phyloP scores from a whole-genome alignment of 2,329 filamentous ascomycete species.

The Colletotrichum orchidophilum region DNA sequence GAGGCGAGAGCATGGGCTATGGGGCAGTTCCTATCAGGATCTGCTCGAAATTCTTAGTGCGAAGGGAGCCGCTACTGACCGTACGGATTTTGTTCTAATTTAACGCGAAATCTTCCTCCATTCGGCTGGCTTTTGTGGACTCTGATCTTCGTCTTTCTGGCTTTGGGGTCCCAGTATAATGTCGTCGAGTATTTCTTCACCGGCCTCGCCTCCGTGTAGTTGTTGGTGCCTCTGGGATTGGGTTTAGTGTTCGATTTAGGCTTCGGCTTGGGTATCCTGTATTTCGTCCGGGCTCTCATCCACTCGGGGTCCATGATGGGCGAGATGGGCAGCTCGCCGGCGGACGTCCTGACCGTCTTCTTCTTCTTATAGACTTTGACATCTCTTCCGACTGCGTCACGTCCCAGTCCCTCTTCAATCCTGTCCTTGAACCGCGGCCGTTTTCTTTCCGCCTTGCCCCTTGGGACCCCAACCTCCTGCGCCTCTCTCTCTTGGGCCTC shows the following conservation, averaged over 20 bases:
- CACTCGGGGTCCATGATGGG: slow-evolving; percentile 63
- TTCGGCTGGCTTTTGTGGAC: no score
- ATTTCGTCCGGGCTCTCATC: slow-evolving; percentile 54
- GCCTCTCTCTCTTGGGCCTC: not conserved
- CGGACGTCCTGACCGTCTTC: slow-evolving; percentile 56
- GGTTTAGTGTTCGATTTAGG: no score
- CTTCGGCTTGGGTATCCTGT: slow-evolving; percentile 47
- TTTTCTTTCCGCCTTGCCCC: not conserved
- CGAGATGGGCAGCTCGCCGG: slow-evolving; percentile 61
- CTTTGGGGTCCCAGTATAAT: no score
- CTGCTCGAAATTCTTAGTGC: not conserved
- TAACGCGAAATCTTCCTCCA: slow-evolving; percentile 61
- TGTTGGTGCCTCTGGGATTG: no score
- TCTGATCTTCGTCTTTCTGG: no score
- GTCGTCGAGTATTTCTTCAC: no score
- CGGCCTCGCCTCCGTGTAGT: no score
- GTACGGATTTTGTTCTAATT: slow-evolving; percentile 70
- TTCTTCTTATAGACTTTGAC: slow-evolving; percentile 48
- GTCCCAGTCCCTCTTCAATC: slow-evolving; percentile 44
- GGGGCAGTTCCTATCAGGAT: not conserved
- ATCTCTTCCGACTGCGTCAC: slow-evolving; percentile 40
- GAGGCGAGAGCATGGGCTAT: slow-evolving; percentile 70
- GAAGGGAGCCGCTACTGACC: slow-evolving; percentile 53
- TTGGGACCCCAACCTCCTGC: no score
- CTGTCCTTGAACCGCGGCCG: slow-evolving; percentile 32